Percentiles rank a stretch among this genome's conserved stretches.
Conservation (phyloP, 2,329 filamentous ascomycete species). For the Gaeumannomyces sp. region DNA sequence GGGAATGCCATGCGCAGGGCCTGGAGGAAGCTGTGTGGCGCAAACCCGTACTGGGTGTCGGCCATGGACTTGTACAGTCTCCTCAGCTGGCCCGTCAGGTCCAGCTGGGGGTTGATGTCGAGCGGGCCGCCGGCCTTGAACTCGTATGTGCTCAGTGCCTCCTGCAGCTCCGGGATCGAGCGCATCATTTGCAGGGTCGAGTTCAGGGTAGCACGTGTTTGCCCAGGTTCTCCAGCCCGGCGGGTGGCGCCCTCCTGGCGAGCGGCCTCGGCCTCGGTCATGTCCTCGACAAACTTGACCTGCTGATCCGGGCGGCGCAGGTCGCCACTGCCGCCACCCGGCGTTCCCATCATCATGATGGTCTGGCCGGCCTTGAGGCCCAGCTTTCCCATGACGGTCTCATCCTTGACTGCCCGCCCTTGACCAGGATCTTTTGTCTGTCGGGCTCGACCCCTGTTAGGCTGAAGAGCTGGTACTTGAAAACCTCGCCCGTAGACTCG, state of each 20-base stretch:
- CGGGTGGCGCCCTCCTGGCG: conserved; percentile 79
- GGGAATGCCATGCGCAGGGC: conserved; percentile 75
- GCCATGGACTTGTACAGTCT: conserved; percentile 86
- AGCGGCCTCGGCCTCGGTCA: conserved; percentile 90
- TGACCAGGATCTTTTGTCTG: conserved; percentile 91
- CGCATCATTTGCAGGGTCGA: conserved; percentile 90
- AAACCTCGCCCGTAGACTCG: conserved; percentile 76
- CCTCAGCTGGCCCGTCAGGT: conserved; percentile 71
- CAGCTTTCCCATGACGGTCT: conserved; percentile 77
- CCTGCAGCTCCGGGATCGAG: conserved; percentile 83
- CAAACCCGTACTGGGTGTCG: conserved; percentile 80
- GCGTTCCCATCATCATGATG: conserved; percentile 96
- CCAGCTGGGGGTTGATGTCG: conserved; percentile 47
- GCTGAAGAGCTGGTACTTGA: conserved; percentile 94
- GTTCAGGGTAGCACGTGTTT: conserved; percentile 99
- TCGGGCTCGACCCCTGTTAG: conserved; percentile 94
- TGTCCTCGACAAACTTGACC: conserved; percentile 90
- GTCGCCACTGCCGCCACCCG: conserved; percentile 56
- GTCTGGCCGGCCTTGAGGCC: conserved; percentile 78
- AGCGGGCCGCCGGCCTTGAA: conserved; percentile 34
- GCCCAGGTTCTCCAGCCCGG: conserved; percentile 84
- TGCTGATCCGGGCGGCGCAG: conserved; percentile 70
- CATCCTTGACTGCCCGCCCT: conserved; percentile 93
- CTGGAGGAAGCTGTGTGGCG: conserved; percentile 75
- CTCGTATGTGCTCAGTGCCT: conserved; percentile 61